Percentiles rank a stretch among this genome's conserved stretches.
Evolutionary conservation across 106 monocot species (phyloP).

Genomic region (Platanthera zijinensis): DNA sequence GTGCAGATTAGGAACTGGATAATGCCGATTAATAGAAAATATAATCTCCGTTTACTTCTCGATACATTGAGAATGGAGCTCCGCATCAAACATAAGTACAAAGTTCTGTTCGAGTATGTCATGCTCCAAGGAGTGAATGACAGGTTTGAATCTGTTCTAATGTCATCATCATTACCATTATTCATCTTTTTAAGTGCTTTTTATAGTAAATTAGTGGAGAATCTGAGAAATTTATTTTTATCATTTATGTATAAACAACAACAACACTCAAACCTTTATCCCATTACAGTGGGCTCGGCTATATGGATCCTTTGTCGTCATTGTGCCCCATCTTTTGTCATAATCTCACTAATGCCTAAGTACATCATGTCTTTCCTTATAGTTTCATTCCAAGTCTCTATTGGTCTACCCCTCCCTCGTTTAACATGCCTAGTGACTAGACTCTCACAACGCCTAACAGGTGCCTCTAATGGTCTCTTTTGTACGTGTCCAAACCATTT

Average conservation of each 20-base stretch:
- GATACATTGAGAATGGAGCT: conserved; percentile 74
- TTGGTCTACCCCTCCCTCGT: too few species aligned
- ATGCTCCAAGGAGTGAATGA: conserved; percentile 95
- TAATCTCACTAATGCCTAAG: too few species aligned
- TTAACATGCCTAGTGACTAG: too few species aligned
- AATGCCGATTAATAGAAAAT: conserved; percentile 92
- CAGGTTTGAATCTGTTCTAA: conserved; percentile 34
- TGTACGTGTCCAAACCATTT: too few species aligned
- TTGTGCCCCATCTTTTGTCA: too few species aligned
- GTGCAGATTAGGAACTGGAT: conserved; percentile 92
- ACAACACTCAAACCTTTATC: too few species aligned
- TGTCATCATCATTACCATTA: background rate
- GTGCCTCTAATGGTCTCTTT: too few species aligned
- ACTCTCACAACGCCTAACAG: too few species aligned
- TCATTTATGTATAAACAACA: background rate
- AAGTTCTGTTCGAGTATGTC: conserved; percentile 92
- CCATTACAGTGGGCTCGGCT: too few species aligned
- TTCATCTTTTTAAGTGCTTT: background rate
- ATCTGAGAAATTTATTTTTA: background rate
- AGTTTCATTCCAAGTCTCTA: too few species aligned
- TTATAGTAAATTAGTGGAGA: background rate
- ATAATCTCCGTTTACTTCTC: conserved; percentile 75
- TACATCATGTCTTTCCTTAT: too few species aligned
- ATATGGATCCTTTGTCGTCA: too few species aligned
- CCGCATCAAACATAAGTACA: conserved; percentile 47